These are phyloP conservation scores for Leishmania martiniquensis DNA, from an alignment of 208 protist genomes.

Conservation along the genomic window DNA sequence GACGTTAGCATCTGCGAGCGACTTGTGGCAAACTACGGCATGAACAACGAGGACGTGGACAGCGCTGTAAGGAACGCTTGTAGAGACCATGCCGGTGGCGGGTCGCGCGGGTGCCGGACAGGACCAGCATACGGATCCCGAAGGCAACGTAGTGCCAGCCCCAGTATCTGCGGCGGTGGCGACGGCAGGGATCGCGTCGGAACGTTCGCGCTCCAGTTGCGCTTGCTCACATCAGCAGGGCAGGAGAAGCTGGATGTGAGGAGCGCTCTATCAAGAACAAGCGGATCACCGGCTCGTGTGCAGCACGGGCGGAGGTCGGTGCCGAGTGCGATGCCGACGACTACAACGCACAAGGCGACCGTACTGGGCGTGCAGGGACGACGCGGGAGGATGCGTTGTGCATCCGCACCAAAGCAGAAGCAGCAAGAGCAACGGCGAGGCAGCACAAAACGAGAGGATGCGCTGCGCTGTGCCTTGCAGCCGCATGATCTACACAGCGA, in stretches of 20 bases:
- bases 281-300: not conserved
- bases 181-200: conserved; percentile 4
- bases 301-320: not conserved
- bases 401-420: not conserved
- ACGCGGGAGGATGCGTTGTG: not conserved
- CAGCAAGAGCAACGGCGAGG: conserved; percentile 1
- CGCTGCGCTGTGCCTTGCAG: not conserved
- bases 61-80: not conserved
- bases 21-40: conserved; percentile 17
- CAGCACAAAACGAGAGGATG: not conserved
- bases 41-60: not conserved
- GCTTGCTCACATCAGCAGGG: conserved; percentile 21
- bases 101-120: not conserved
- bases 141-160: not conserved
- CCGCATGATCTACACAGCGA: not conserved
- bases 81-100: not conserved
- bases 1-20: conserved; percentile 28
- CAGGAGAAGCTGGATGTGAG: not conserved
- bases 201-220: conserved; percentile 37
- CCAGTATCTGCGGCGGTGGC: not conserved
- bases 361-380: not conserved
- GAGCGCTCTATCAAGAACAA: not conserved
- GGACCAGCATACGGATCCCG: not conserved
- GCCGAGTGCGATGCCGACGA: not conserved
- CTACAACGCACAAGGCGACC: not conserved